Evolutionary conservation across 1,284 basidiomycete genomes (phyloP).

Genomic region (Ceratobasidium papillatum): DNA sequence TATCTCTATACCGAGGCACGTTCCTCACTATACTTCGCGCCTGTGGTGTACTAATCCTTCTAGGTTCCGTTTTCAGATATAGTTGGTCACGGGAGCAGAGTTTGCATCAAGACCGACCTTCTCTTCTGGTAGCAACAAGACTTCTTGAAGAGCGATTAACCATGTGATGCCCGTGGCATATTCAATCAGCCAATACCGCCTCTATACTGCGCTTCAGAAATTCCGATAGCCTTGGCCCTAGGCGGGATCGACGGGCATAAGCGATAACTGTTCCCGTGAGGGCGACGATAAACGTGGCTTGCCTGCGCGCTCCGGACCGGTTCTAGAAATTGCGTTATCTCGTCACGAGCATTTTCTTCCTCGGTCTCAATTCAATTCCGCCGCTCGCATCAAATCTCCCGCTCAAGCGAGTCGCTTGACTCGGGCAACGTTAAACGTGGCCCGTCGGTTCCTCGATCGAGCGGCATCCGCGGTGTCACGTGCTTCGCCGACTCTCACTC

Average conservation of each 20-base stretch:
- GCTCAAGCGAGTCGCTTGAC: constrained; percentile 1
- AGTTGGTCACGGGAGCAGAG: too few relatives aligned
- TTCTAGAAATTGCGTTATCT: background rate
- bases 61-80: too few relatives aligned
- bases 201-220: background rate
- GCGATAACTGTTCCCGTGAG: background rate
- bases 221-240: background rate
- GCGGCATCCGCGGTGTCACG: constrained; percentile 1
- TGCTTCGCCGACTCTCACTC: background rate
- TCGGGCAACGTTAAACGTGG: constrained; percentile 23
- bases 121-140: background rate
- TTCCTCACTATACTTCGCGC: too few relatives aligned
- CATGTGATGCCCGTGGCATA: background rate
- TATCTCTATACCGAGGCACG: too few relatives aligned
- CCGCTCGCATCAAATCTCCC: background rate
- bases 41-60: too few relatives aligned
- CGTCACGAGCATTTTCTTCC: background rate
- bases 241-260: background rate
- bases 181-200: background rate
- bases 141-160: background rate
- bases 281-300: background rate
- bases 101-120: too few relatives aligned
- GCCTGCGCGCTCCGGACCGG: background rate
- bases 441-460: background rate
- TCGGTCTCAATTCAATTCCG: background rate